Evolutionary conservation across 495 filamentous ascomycete genomes (phyloP).

Genomic region (Xylaria bambusicola): DNA sequence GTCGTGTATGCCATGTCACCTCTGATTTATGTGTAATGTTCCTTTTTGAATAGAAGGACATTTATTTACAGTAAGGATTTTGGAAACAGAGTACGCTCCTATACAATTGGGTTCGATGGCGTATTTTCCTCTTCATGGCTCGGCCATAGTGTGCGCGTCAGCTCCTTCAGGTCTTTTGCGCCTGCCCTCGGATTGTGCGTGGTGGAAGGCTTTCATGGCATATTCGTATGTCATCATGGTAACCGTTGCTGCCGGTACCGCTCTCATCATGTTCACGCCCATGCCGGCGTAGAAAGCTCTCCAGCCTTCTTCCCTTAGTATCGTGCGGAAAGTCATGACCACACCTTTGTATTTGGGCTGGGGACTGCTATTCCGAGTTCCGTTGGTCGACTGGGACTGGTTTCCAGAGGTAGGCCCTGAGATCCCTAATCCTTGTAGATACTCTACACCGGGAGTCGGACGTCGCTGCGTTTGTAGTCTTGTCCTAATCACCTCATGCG

Average conservation of each 20-base stretch:
- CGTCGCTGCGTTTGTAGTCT: constrained; percentile 85
- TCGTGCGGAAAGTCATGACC: constrained; percentile 78
- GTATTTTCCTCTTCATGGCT: constrained; percentile 6
- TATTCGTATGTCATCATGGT: constrained; percentile 98
- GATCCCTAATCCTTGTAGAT: constrained; percentile 62
- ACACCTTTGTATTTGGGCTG: constrained; percentile 78
- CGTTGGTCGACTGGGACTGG: constrained; percentile 28
- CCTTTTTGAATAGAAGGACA: not conserved
- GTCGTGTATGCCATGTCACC: not conserved
- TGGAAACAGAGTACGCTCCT: constrained; percentile 7
- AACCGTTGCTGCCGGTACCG: constrained; percentile 91
- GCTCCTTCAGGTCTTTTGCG: constrained; percentile 19
- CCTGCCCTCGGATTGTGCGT: constrained; percentile 32
- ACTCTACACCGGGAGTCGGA: constrained; percentile 57
- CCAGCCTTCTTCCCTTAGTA: constrained; percentile 91
- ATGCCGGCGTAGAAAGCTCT: constrained; percentile 96
- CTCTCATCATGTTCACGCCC: constrained; percentile 96
- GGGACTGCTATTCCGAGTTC: constrained; percentile 26
- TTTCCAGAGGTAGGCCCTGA: constrained; percentile 29
- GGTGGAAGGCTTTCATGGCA: constrained; percentile 60
- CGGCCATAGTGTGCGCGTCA: constrained; percentile 10
- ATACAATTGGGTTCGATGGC: constrained; percentile 1
- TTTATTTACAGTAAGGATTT: constrained; percentile 17
- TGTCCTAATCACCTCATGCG: constrained; percentile 93
- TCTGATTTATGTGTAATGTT: constrained; percentile 10